A percentile compares a stretch with the other conserved stretches of the same genome.
Evolutionary conservation across 208 protist genomes (phyloP).

Genomic region (Trypanosomatidae sp.): DNA sequence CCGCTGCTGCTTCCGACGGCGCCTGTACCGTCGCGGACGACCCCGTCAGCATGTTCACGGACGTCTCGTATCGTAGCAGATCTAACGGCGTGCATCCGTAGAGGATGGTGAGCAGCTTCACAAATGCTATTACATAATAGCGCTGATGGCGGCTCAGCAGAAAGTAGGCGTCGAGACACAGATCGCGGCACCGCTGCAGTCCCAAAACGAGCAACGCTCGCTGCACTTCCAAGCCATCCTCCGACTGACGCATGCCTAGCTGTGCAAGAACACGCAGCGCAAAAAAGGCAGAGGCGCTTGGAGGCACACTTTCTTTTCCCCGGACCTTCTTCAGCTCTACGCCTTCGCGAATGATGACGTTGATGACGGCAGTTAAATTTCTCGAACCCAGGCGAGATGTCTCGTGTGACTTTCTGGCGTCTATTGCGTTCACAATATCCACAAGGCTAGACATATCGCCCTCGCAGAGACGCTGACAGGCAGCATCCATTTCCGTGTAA

Average conservation of each 20-base stretch:
- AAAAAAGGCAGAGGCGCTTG: slow-evolving; percentile 24
- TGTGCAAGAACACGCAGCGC: slow-evolving; percentile 40
- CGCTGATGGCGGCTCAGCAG: slow-evolving; percentile 7
- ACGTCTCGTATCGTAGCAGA: slow-evolving; percentile 29
- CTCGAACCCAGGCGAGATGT: slow-evolving; percentile 1
- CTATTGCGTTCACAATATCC: slow-evolving; percentile 33
- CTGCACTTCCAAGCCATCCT: slow-evolving; percentile 19
- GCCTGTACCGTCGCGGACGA: not conserved
- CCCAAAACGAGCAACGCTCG: slow-evolving; percentile 28
- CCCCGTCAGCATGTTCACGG: slow-evolving; percentile 13
- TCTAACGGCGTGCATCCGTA: slow-evolving; percentile 31
- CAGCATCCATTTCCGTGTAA: too few species aligned
- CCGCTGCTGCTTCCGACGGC: not conserved
- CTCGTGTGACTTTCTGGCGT: slow-evolving; percentile 12
- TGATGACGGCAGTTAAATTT: slow-evolving; percentile 19
- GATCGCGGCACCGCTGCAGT: slow-evolving; percentile 34
- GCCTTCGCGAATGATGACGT: slow-evolving; percentile 39
- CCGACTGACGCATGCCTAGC: slow-evolving; percentile 12
- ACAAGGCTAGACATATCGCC: too few species aligned
- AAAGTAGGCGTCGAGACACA: slow-evolving; percentile 64
- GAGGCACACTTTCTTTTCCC: not conserved
- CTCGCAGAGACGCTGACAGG: too few species aligned
- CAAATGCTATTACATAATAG: slow-evolving; percentile 45
- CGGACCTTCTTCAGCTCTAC: not conserved
- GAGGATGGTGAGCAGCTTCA: slow-evolving; percentile 25